Evolutionary conservation across 140 eudicot genomes (phyloP), one percentile per base, ranked within the genome.

Genomic region (Senecio squalidus): DNA sequence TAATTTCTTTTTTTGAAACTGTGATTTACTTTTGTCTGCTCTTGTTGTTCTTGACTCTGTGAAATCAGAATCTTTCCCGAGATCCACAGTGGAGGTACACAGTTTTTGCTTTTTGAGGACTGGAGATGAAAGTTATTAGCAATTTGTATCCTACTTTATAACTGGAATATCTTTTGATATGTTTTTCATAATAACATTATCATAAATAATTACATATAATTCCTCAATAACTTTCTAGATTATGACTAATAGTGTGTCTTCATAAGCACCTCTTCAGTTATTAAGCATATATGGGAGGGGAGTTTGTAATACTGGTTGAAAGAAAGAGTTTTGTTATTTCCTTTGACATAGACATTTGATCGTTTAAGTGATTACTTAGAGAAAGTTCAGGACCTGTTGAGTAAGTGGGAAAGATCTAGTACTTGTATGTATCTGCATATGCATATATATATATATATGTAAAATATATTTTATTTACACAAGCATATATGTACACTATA

Each of bases 71-170:
- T 67, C 51, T 53, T 34, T 63, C 51, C 60, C 67, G 60, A 72
- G 73, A 46, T 58, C 70, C 52, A 60, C 72, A 13, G 9, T 34
- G 79, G 79, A 82, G 71, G 74, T 73, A 73, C 80, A 62, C 43
- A 64, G 68, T 57, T 55, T 62, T 40, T 59, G 71, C 76, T 70
- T 62, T 69, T 68, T 46, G 68, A 74, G 75, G 68, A 43, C 60
- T 30, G 76, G 65, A 56, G 77, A 69, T 64, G 67, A 72, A 63
- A 9, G 71, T 55, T 60, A 28, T 68, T 65, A 52, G 60, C 62
- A 46, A 60, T 44, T 40, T 70, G 89, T 78, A 76, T 85, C 84
- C 86, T 78, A 73, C 78, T 23, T 25, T 5, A 14, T 59, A 23
- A 11, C 6, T n/a, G n/a, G 41, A 44, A 20, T 62, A 29, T 6